Evolutionary conservation across 2,329 filamentous ascomycete species (phyloP).

Genomic region (Onygenales sp.): DNA sequence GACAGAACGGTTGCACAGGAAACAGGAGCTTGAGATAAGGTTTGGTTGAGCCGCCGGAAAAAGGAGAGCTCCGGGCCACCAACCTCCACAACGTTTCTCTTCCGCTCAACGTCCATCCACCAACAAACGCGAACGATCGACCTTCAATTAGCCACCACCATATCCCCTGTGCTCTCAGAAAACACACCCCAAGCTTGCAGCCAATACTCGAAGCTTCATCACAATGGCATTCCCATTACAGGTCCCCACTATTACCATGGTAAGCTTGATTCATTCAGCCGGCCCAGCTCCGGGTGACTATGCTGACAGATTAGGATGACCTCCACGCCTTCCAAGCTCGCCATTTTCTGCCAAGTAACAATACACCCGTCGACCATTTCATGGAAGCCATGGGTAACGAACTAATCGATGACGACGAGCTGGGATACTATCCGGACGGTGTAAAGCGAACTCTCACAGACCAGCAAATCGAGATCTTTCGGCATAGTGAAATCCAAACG

Average conservation of each 20-base stretch:
- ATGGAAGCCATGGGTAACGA: conserved; percentile 7
- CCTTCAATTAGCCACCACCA: too few species aligned
- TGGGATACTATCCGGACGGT: conserved; percentile 82
- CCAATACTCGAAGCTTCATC: not conserved
- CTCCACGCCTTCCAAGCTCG: conserved; percentile 48
- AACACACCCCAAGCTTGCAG: too few species aligned
- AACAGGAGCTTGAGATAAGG: too few species aligned
- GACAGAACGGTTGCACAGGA: too few species aligned
- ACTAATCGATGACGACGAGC: conserved; percentile 41
- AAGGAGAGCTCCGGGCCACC: too few species aligned
- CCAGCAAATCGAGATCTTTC: conserved; percentile 81
- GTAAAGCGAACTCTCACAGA: conserved; percentile 83
- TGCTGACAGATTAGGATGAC: conserved; percentile 42
- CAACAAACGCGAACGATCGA: too few species aligned
- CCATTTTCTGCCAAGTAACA: conserved; percentile 42
- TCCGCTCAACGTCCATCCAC: too few species aligned
- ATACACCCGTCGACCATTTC: conserved; percentile 1
- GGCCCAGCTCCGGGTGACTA: not conserved
- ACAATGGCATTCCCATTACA: conserved; percentile 9
- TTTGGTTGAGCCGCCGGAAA: too few species aligned
- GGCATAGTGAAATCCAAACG: conserved; percentile 74
- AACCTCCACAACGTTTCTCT: too few species aligned
- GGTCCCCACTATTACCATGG: conserved; percentile 27
- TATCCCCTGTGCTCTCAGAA: too few species aligned
- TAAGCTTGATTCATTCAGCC: conserved; percentile 12